Conservation (phyloP, 2,329 filamentous ascomycete genomes). For the Rutstroemia sp. region DNA sequence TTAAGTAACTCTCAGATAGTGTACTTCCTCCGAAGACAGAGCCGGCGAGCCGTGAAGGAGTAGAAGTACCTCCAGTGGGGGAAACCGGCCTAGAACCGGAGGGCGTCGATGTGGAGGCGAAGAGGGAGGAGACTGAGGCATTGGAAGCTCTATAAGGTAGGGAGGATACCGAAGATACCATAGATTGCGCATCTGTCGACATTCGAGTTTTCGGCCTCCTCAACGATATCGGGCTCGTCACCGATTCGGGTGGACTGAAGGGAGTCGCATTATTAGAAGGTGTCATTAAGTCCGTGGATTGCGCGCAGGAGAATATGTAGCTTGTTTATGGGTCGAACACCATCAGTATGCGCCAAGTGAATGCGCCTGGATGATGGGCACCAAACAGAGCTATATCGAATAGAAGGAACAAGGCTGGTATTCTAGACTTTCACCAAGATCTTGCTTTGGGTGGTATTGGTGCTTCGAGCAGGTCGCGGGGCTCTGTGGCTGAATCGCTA, state of each 20-base stretch:
- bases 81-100: conserved; percentile 62
- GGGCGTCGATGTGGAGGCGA: conserved; percentile 61
- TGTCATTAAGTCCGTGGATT: conserved; percentile 51
- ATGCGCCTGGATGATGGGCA: conserved; percentile 25
- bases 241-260: conserved; percentile 45
- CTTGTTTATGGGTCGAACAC: conserved; percentile 27
- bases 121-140: conserved; percentile 52
- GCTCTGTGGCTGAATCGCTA: not conserved
- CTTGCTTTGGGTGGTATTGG: not conserved
- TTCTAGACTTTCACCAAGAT: conserved; percentile 9
- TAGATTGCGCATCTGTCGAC: conserved; percentile 41
- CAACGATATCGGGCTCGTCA: conserved; percentile 44
- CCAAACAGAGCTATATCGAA: not conserved
- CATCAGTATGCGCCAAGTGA: conserved; percentile 34
- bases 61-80: conserved; percentile 49
- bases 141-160: conserved; percentile 48
- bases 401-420: not conserved
- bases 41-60: conserved; percentile 48
- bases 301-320: conserved; percentile 5
- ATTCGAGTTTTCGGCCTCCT: conserved; percentile 54
- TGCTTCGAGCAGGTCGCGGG: conserved; percentile 4
- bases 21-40: conserved; percentile 46
- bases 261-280: conserved; percentile 58
- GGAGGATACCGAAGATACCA: conserved; percentile 39
- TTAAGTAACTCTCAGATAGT: conserved; percentile 27